Conservation (phyloP, 169 alveolate species). For the Amoebophrya sp. region DNA sequence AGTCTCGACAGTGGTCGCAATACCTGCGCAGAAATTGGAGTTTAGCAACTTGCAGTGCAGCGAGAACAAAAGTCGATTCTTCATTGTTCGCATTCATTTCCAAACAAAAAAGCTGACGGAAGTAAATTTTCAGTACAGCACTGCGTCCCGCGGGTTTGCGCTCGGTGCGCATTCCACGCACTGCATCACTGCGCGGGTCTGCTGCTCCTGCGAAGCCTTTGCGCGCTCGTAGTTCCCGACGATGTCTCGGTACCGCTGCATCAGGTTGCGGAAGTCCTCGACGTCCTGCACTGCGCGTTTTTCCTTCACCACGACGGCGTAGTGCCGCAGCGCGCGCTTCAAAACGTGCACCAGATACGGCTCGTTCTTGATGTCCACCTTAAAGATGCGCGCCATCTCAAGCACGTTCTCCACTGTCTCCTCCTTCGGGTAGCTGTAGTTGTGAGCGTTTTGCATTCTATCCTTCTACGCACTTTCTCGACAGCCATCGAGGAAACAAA, state of each 20-base stretch:
- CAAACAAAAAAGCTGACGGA: too few species aligned
- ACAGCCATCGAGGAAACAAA: too few species aligned
- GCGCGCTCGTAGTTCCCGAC: slow-evolving; percentile 13
- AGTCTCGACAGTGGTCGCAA: slow-evolving; percentile 31
- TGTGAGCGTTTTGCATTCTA: too few species aligned
- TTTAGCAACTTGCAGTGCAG: too few species aligned
- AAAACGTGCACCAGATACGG: slow-evolving; percentile 32
- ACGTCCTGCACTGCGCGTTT: slow-evolving; percentile 20
- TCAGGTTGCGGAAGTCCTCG: slow-evolving; percentile 34
- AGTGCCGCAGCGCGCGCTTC: slow-evolving; percentile 35
- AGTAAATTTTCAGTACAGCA: neutral
- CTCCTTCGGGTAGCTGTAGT: too few species aligned
- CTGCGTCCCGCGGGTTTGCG: neutral
- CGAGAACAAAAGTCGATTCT: too few species aligned
- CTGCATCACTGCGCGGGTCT: neutral
- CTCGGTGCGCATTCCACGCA: neutral
- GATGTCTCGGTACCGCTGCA: slow-evolving; percentile 28
- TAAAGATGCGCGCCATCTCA: slow-evolving; percentile 32
- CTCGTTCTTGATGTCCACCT: slow-evolving; percentile 33
- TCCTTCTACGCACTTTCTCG: too few species aligned
- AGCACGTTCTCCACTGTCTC: slow-evolving; percentile 18
- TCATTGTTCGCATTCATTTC: too few species aligned
- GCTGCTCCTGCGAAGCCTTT: neutral
- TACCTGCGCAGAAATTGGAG: slow-evolving; percentile 13
- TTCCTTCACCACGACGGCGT: slow-evolving; percentile 9